phyloP scores from a whole-genome alignment of 2,329 filamentous ascomycete species.

The Clarireedia homoeocarpa region DNA sequence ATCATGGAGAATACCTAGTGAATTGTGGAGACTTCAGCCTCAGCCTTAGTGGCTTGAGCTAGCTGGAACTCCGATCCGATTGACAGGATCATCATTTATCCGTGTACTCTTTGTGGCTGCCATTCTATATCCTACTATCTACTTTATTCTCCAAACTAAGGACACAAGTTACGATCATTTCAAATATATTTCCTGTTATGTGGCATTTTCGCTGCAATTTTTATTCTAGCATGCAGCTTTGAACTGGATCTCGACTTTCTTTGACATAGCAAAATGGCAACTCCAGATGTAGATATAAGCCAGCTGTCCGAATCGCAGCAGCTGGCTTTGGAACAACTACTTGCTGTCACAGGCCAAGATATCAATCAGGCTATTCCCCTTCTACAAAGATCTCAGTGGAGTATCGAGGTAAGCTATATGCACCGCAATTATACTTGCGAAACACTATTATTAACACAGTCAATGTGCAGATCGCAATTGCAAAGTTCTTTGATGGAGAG shows the following conservation, averaged over 20 bases:
- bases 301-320: conserved; percentile 73
- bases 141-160: no score
- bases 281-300: conserved; percentile 49
- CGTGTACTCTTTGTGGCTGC: not conserved
- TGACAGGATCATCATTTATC: not conserved
- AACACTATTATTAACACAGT: conserved; percentile 8
- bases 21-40: not conserved
- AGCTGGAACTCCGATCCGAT: not conserved
- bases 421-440: not conserved
- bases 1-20: not conserved
- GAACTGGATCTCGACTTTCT: not conserved
- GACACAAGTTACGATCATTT: no score
- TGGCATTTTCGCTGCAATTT: no score
- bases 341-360: conserved; percentile 79
- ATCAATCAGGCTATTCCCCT: conserved; percentile 68
- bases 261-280: conserved; percentile 32
- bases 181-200: no score
- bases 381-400: conserved; percentile 87
- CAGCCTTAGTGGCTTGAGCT: conserved; percentile 3
- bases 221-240: no score
- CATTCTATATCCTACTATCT: not conserved
- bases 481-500: conserved; percentile 97
- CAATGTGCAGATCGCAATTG: conserved; percentile 70
- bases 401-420: conserved; percentile 61
- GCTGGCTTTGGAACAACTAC: conserved; percentile 79